phyloP scores from a whole-genome alignment of 306 rosid genomes.

The Cyamopsis tetragonoloba region DNA sequence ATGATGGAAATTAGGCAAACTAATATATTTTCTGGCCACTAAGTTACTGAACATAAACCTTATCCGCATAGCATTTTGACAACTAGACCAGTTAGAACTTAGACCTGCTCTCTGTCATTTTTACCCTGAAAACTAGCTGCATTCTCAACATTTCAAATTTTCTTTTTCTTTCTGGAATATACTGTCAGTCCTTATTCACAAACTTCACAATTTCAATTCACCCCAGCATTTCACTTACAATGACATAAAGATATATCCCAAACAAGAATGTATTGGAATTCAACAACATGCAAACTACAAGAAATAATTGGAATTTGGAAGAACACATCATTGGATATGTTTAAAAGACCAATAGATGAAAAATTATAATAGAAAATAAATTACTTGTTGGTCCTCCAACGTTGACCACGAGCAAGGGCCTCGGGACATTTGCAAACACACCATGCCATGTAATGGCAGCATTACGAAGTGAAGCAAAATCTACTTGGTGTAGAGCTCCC shows the following conservation, averaged over 20 bases:
- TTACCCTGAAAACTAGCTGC: background rate
- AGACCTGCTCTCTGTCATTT: background rate
- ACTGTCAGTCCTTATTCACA: background rate
- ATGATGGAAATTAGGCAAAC: constrained; percentile 21
- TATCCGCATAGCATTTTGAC: background rate
- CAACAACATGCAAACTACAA: constrained; percentile 12
- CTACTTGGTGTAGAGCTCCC: constrained; percentile 91
- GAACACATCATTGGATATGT: background rate
- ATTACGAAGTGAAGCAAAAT: constrained; percentile 72
- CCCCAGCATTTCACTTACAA: constrained; percentile 9
- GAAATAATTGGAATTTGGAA: constrained; percentile 9
- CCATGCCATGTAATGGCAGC: constrained; percentile 84
- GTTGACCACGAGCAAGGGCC: constrained; percentile 84
- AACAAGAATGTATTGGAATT: background rate
- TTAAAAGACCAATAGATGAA: too few species aligned
- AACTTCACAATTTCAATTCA: background rate
- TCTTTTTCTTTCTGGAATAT: background rate
- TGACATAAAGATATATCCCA: background rate
- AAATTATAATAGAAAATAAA: too few species aligned
- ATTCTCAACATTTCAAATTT: too few species aligned
- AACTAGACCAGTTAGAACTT: constrained; percentile 1
- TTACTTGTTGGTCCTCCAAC: constrained; percentile 84
- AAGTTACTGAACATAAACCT: too few species aligned
- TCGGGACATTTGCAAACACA: constrained; percentile 68
- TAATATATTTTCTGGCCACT: background rate